Base-by-base conservation (phyloP, 202 grass and related monocot genomes). In the Musa balbisiana region DNA sequence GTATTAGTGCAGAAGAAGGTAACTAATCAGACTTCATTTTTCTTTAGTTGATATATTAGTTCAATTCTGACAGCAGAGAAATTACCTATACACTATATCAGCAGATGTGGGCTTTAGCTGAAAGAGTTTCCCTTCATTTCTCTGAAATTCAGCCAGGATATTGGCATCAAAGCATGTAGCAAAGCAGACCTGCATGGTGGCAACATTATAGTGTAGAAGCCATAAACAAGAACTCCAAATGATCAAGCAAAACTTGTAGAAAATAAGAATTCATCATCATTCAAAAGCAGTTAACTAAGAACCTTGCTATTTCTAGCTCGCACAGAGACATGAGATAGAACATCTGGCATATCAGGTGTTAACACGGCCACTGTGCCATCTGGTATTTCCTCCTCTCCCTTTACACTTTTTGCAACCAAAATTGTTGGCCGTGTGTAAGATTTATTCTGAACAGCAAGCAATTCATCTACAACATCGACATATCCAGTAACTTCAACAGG, bases 281-380 rank as follows among this genome's bases (percentile, higher is more conserved):
- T 66, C 10, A 53, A 78, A 83, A 79, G 24, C 11, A 49, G 29
- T 67, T 77, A 72, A 79, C 53, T 67, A 83, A 21, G 17, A 19
- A 94, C 95, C 95, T 99, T 99, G 89, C 91, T 76, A 87, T 99
- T 95, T 84, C 95, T 92, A 75, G 95, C 95, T 84, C 95, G 87
- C 52, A 99, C 95, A 71, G 95, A 99, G 15, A 99, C 95, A 76
- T 99, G 95, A 64, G 95, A 95, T 15, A 99, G 75, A 85, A 99
- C 95, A 87, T 99, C 95, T 74, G 95, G 95, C 95, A 99, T 99
- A 73, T 99, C 89, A 79, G 89, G 91, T 76, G 95, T 99, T 65
- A 99, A 87, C 52, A 99, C 89, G 33, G 89, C 95, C 83, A 99
- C 80, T 55, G 85, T 85, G 72, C 95, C 95, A 83, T 95, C 87